Base-by-base conservation (phyloP, 2,329 filamentous ascomycete species). In the Pseudogymnoascus sp. region DNA sequence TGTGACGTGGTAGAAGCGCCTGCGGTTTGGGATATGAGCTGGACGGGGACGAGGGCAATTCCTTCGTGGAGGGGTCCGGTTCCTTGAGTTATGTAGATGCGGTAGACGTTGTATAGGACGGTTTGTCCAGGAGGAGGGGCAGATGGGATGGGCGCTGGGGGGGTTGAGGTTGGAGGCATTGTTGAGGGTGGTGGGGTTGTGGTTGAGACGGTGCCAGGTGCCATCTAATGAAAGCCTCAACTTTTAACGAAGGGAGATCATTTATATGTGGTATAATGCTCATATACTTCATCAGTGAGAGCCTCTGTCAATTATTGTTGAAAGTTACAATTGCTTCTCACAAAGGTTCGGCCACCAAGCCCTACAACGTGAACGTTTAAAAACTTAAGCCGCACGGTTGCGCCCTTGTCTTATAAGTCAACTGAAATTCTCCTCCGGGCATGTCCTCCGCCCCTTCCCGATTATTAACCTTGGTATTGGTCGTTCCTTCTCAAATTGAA, bases 1-100 rank as follows among this genome's bases (percentile, higher is more conserved):
- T 1, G 49, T 55, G 49, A 33, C 28, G 49, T 55, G 49, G 49
- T 55, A 55, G 49, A 55, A 55, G 49, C 49, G 25, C 49, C 49
- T 1, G 49, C 49, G 28, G 49, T 55, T 35, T 55, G 28, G 25
- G 28, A 14, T 12, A 3, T 28, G n/a, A 55, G 49, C 14, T 55
- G 49, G 5, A n/a, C 49, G 49, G 49, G 49, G 16, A 55, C 49
- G 11, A 55, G 28, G 5, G 49, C 49, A 2, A 55, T 55, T 3
- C 49, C 49, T 55, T 55, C 28, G 49, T 55, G 49, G 9, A 22
- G 28, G 6, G 49, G 28, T 1, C 25, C 16, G 9, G 49, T 33
- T 33, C 28, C n/a, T 35, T 55, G 49, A 11, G 49, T 35, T 33
- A 55, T 55, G 2, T 55, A 55, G 28, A 55, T 35, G 28, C 4